These are phyloP conservation scores for Dentipellis fragilis DNA, from an alignment of 768 basidiomycete genomes.

Conservation along the genomic window DNA sequence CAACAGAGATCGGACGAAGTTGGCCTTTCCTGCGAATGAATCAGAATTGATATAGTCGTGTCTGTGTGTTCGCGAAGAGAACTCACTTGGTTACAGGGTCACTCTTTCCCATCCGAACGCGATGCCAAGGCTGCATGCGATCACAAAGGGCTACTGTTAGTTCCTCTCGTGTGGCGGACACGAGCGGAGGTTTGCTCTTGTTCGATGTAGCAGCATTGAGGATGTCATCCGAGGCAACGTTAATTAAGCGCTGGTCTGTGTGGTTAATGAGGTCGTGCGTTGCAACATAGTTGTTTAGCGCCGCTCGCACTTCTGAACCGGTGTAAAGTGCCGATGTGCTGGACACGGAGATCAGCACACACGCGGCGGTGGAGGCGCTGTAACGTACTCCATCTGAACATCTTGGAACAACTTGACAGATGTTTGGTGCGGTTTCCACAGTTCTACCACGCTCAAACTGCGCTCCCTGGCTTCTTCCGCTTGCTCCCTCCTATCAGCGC, in stretches of 20 bases:
- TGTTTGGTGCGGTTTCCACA: slow-evolving; percentile 65
- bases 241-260: slow-evolving; percentile 58
- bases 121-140: slow-evolving; percentile 74
- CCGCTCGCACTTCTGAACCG: slow-evolving; percentile 40
- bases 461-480: slow-evolving; percentile 35
- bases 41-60: neutral
- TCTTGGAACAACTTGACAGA: slow-evolving; percentile 54
- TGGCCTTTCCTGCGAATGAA: slow-evolving; percentile 57
- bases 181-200: slow-evolving; percentile 15
- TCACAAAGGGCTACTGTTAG: slow-evolving; percentile 39
- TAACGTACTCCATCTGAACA: slow-evolving; percentile 50
- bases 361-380: neutral
- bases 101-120: slow-evolving; percentile 42
- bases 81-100: slow-evolving; percentile 54
- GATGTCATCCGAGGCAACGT: slow-evolving; percentile 38
- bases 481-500: slow-evolving; percentile 43
- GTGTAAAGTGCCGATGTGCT: slow-evolving; percentile 50
- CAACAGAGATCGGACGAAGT: slow-evolving; percentile 59
- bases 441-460: slow-evolving; percentile 47
- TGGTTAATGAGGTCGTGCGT: slow-evolving; percentile 54
- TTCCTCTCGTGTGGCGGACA: slow-evolving; percentile 64
- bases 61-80: neutral
- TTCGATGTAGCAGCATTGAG: slow-evolving; percentile 21
- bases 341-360: slow-evolving; percentile 1
- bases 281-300: slow-evolving; percentile 55